Evolutionary conservation across 257 asterid species (phyloP).

Genomic region (Nyctanthes arbortristis): DNA sequence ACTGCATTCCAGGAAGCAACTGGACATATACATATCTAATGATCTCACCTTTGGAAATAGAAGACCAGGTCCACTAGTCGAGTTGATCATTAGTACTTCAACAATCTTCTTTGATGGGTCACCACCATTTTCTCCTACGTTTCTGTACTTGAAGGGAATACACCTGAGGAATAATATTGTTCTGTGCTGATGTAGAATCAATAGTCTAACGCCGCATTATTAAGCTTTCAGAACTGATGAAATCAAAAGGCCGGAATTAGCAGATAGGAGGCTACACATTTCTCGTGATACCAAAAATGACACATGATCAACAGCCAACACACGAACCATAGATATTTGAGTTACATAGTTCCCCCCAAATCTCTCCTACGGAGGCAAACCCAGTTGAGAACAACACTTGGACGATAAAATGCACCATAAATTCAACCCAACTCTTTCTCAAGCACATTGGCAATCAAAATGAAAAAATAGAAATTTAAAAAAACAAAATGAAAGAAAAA

Average conservation of each 20-base stretch:
- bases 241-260: neutral
- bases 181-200: too few relatives aligned
- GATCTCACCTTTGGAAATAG: conserved; percentile 84
- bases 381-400: conserved; percentile 15
- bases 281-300: neutral
- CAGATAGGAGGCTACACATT: neutral
- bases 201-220: too few relatives aligned
- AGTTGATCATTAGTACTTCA: conserved; percentile 88
- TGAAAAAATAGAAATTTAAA: too few relatives aligned
- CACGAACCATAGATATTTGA: too few relatives aligned
- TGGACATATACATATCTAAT: too few relatives aligned
- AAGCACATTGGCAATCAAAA: neutral
- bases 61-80: conserved; percentile 95
- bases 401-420: conserved; percentile 12
- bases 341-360: neutral
- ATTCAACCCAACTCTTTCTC: neutral
- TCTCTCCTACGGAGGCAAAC: conserved; percentile 20
- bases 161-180: conserved; percentile 68
- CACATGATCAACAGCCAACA: neutral
- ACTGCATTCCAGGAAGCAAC: too few relatives aligned
- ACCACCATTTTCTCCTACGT: conserved; percentile 45
- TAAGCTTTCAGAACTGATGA: neutral
- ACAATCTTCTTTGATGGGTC: conserved; percentile 46
- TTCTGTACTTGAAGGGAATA: conserved; percentile 66
- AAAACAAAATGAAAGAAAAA: neutral